phyloP scores from a whole-genome alignment of 805 yeast species.

The Pichia deserticola region DNA sequence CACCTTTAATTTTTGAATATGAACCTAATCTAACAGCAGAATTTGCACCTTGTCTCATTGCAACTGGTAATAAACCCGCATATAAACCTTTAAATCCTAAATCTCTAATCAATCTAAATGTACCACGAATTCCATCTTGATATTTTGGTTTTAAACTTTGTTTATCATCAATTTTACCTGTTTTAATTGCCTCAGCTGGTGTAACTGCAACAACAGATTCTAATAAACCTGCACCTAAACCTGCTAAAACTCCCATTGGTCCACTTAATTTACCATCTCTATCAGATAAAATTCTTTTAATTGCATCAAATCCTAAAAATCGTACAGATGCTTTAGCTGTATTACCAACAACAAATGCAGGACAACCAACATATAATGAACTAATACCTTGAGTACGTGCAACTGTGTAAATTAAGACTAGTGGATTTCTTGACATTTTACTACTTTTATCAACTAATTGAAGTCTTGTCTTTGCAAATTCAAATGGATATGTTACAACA shows the following conservation, averaged over 20 bases:
- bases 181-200: slow-evolving; percentile 94
- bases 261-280: slow-evolving; percentile 83
- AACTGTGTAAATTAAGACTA: slow-evolving; percentile 66
- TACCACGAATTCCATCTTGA: slow-evolving; percentile 57
- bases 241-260: slow-evolving; percentile 88
- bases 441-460: slow-evolving; percentile 68
- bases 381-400: slow-evolving; percentile 72
- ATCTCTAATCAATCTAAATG: slow-evolving; percentile 60
- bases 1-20: slow-evolving; percentile 77
- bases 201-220: slow-evolving; percentile 93
- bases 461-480: slow-evolving; percentile 89
- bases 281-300: slow-evolving; percentile 71
- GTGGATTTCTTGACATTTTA: slow-evolving; percentile 71
- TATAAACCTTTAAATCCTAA: slow-evolving; percentile 80
- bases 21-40: slow-evolving; percentile 93
- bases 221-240: slow-evolving; percentile 93
- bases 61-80: slow-evolving; percentile 86
- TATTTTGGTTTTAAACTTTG: slow-evolving; percentile 72
- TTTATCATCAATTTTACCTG: slow-evolving; percentile 91
- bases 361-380: slow-evolving; percentile 88
- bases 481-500: slow-evolving; percentile 87
- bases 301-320: slow-evolving; percentile 85
- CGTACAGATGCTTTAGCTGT: slow-evolving; percentile 95
- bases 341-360: slow-evolving; percentile 92
- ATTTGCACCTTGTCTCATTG: slow-evolving; percentile 92